Conservation (phyloP, 2,329 filamentous ascomycete species). For the Bipolaris zeicola region DNA sequence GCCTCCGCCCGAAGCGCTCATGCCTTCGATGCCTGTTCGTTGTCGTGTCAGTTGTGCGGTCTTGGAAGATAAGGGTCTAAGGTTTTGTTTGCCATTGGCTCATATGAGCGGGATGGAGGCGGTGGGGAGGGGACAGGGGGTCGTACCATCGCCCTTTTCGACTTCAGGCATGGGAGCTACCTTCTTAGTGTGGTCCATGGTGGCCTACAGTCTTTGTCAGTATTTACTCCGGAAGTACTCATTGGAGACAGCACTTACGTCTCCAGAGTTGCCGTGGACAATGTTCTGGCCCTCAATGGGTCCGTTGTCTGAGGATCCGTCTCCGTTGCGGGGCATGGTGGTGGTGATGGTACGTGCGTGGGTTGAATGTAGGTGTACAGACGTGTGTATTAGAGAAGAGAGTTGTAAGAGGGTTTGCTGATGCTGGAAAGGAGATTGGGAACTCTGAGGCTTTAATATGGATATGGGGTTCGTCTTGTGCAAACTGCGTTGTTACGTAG, state of each 20-base stretch:
- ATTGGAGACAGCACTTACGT: conserved; percentile 29
- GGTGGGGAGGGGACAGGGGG: neutral
- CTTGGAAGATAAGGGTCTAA: conserved; percentile 4
- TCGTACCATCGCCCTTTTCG: conserved; percentile 48
- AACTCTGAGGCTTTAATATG: neutral
- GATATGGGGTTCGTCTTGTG: neutral
- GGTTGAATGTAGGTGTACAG: neutral
- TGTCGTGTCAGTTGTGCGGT: neutral
- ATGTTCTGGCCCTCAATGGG: conserved; percentile 45
- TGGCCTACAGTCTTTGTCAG: conserved; percentile 19
- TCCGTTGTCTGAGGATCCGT: conserved; percentile 49
- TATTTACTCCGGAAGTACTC: neutral
- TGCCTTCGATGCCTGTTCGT: conserved; percentile 36
- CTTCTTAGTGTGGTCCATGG: conserved; percentile 46
- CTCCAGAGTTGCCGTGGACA: conserved; percentile 45
- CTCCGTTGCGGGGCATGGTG: conserved; percentile 50
- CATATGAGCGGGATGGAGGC: neutral
- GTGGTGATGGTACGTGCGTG: neutral
- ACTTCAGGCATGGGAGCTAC: conserved; percentile 46
- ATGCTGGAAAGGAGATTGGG: neutral
- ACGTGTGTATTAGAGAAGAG: neutral
- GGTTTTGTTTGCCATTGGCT: neutral
- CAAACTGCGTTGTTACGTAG: neutral
- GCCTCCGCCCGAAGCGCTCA: conserved; percentile 45
- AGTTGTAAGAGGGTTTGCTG: neutral